These are phyloP conservation scores for Eucalyptus fibrosa DNA, from an alignment of 345 rosid species.

Conservation along the genomic window DNA sequence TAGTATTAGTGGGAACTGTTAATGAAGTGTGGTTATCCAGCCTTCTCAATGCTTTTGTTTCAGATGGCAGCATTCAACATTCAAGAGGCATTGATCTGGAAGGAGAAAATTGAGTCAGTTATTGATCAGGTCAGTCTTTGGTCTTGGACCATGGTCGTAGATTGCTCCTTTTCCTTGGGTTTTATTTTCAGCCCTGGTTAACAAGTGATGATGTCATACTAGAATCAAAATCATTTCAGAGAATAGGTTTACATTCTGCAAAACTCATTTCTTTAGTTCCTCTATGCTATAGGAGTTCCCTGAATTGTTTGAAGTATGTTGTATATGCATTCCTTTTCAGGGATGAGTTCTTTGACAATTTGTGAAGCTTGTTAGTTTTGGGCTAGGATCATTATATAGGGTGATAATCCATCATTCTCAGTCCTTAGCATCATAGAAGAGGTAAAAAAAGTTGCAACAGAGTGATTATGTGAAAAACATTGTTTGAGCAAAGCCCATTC, in stretches of 20 bases:
- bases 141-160: background rate
- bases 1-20: background rate
- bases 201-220: background rate
- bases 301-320: background rate
- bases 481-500: background rate
- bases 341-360: background rate
- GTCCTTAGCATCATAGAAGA: background rate
- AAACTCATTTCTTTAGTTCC: background rate
- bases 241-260: background rate
- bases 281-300: background rate
- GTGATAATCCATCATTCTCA: background rate
- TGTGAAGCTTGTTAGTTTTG: background rate
- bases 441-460: background rate
- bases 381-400: background rate
- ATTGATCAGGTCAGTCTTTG: slow-evolving; percentile 76
- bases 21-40: background rate
- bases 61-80: slow-evolving; percentile 99
- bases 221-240: background rate
- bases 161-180: background rate
- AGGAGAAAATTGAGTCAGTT: slow-evolving; percentile 78
- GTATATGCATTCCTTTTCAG: background rate
- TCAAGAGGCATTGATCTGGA: slow-evolving; percentile 90
- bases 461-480: background rate
- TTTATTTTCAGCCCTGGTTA: background rate
- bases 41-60: slow-evolving; percentile 4